Conservation (phyloP, 495 filamentous ascomycete genomes). For the Thermothielavioides terrestris region DNA sequence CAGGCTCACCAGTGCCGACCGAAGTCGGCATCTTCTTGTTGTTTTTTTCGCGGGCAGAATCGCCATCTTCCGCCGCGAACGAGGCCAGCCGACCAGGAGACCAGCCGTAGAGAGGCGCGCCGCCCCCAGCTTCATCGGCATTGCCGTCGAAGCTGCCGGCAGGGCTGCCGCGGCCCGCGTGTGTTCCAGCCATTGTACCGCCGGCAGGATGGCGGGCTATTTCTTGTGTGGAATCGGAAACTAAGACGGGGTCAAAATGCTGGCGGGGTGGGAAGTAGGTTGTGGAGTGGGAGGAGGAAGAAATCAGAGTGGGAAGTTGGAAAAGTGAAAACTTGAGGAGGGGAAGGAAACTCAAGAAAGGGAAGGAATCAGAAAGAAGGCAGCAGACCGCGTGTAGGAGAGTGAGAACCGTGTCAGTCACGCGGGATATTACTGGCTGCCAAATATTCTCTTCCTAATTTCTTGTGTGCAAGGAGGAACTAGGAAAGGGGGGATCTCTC, state of each 20-base stretch:
- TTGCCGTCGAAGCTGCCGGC: background rate
- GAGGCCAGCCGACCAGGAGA: background rate
- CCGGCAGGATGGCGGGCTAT: background rate
- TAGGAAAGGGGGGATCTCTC: background rate
- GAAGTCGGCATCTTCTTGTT: background rate
- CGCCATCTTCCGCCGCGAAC: background rate
- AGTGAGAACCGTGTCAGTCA: no score
- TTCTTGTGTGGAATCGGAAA: background rate
- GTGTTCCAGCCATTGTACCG: background rate
- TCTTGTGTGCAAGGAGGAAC: background rate
- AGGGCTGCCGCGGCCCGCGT: background rate
- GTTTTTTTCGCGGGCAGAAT: background rate
- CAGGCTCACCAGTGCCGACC: background rate
- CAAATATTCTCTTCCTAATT: background rate
- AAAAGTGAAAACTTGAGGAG: background rate
- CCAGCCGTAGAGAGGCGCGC: constrained; percentile 1
- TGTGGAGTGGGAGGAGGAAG: background rate
- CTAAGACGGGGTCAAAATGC: background rate
- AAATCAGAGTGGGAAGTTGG: background rate
- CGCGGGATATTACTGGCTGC: background rate
- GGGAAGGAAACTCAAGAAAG: background rate
- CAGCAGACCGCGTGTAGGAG: no score
- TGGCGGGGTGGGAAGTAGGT: background rate
- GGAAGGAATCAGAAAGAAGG: background rate
- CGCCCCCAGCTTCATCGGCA: background rate